Conservation (phyloP, 2,329 filamentous ascomycete species). For the Huntiella bhutanensis region DNA sequence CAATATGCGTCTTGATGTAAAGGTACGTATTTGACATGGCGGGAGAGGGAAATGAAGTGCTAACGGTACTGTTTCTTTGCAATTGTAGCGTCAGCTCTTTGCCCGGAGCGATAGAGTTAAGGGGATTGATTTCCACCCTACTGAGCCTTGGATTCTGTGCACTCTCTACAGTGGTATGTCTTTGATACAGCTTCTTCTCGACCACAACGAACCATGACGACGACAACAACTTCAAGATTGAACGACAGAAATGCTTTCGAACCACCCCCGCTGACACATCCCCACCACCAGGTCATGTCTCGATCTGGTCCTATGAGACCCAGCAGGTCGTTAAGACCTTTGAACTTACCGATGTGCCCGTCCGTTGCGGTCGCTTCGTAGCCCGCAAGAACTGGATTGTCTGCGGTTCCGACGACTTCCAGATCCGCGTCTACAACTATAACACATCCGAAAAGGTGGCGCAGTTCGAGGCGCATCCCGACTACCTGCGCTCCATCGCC, state of each 20-base stretch:
- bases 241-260: too few relatives aligned
- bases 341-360: conserved; percentile 93
- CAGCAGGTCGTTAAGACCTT: conserved; percentile 97
- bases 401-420: conserved; percentile 85
- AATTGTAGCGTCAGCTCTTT: conserved; percentile 26
- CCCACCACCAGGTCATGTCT: conserved; percentile 62
- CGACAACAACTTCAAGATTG: not conserved
- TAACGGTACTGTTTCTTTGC: not conserved
- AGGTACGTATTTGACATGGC: conserved; percentile 9
- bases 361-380: conserved; percentile 89
- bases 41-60: not conserved
- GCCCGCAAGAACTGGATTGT: conserved; percentile 99
- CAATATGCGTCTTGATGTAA: conserved; percentile 14
- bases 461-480: conserved; percentile 89
- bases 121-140: conserved; percentile 90
- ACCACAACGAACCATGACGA: not conserved
- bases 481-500: conserved; percentile 93
- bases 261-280: not conserved
- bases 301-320: conserved; percentile 98
- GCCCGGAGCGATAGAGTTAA: conserved; percentile 91
- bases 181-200: not conserved
- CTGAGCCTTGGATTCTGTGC: conserved; percentile 90
- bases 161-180: conserved; percentile 80
- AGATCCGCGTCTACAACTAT: conserved; percentile 86
- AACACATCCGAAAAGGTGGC: conserved; percentile 98